Base-by-base conservation (phyloP, 345 rosid species). In the Limnanthes douglasii region DNA sequence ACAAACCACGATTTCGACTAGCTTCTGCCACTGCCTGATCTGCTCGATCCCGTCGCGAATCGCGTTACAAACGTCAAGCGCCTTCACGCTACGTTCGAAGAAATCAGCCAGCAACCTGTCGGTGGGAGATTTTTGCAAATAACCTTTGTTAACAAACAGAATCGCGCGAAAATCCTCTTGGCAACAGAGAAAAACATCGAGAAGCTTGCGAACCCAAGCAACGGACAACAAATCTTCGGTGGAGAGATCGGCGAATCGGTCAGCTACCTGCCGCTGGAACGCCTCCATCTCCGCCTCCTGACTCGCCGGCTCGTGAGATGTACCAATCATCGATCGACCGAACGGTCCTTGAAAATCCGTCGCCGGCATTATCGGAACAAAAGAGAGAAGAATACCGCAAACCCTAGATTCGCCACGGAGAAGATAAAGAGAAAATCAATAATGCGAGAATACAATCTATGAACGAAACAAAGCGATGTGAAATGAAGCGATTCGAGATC, bases 61-160 rank as follows among this genome's bases (percentile, higher is more conserved):
- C 7, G 93, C 95, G 64, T 79, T 84, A 39, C 93, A 79, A 13
- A 84, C 79, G 11, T 84, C 93, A 2, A 79, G 78, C 17, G 95
- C 86, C 70, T 84, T 84, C 26, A 79, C 64, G 50, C 65, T 70
- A 23, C 93, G 57, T n/a, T 79, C 88, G 34, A 57, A 69, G 41
- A 52, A 76, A 11, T 79, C 93, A 0, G 65, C 45, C 12, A 84
- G 30, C 33, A 73, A 9, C 11, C 73, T 66, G 43, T 79, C 74
- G 68, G 47, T 29, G 6, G 76, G 86, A 30, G 85, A 25, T 11
- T 18, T 50, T 0, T 34, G 19, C 45, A 62, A 39, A 37, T 35
- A 60, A 2, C 60, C 31, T 15, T 48, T 50, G 53, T 66, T 54
- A 39, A 62, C 69, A 24, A 54, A 54, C 10, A 75, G 42, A 25